Evolutionary conservation across 176 grass and related monocot species (phyloP).

Genomic region (Oryza punctata): DNA sequence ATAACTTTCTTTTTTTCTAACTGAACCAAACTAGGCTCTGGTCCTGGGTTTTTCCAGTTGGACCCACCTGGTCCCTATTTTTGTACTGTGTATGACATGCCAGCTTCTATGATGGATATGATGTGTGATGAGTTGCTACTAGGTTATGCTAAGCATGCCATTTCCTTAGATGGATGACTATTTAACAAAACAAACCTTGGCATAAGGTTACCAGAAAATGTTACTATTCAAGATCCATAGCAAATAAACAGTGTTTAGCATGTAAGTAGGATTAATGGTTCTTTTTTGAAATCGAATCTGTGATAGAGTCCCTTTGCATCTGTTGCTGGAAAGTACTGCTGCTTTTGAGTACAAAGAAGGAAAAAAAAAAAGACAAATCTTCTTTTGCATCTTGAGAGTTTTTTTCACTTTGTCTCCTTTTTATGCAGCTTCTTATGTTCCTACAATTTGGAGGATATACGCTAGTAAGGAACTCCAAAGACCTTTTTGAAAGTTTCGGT

Average conservation of each 20-base stretch:
- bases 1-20: not conserved
- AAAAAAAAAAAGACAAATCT: not conserved
- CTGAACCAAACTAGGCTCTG: not conserved
- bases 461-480: conserved; percentile 95
- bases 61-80: not conserved
- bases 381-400: not conserved
- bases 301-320: not conserved
- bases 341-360: not conserved
- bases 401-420: conserved; percentile 20
- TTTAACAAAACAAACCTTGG: conserved; percentile 22
- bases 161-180: not conserved
- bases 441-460: conserved; percentile 99
- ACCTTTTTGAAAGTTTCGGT: conserved; percentile 97
- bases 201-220: not conserved
- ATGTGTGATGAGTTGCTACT: conserved; percentile 28
- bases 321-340: conserved; percentile 8
- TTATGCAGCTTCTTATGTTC: conserved; percentile 83
- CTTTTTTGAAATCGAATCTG: not conserved
- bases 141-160: not conserved
- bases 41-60: not conserved
- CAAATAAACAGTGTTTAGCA: not conserved
- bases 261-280: not conserved
- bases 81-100: not conserved
- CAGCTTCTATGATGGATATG: conserved; percentile 7
- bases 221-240: not conserved